phyloP scores from a whole-genome alignment of 768 basidiomycete species.

The Suillus spraguei region DNA sequence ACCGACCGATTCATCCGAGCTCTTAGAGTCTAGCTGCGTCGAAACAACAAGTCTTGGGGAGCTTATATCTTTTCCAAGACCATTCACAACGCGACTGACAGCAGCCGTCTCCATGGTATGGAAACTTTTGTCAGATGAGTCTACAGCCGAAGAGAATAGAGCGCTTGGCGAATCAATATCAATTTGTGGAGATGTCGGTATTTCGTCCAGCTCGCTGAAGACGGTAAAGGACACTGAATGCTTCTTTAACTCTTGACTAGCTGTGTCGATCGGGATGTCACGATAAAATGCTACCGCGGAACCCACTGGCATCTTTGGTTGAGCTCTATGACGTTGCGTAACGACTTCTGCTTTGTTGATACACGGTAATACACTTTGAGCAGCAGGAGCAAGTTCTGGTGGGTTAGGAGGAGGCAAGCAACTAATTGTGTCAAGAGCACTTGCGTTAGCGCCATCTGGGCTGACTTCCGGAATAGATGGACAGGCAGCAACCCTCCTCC shows the following conservation, averaged over 20 bases:
- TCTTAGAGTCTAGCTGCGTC: conserved; percentile 47
- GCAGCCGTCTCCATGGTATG: conserved; percentile 15
- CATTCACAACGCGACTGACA: conserved; percentile 17
- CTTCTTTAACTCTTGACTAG: conserved; percentile 48
- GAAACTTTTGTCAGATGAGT: conserved; percentile 14
- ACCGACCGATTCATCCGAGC: conserved; percentile 58
- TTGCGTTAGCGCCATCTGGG: conserved; percentile 16
- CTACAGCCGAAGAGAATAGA: conserved; percentile 23
- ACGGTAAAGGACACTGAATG: conserved; percentile 74
- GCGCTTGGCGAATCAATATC: conserved; percentile 25
- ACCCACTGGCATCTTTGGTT: conserved; percentile 73
- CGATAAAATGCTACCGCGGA: conserved; percentile 76
- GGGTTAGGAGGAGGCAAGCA: conserved; percentile 67
- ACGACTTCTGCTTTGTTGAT: conserved; percentile 23
- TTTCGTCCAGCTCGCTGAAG: conserved; percentile 68
- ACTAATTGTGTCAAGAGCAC: conserved; percentile 55
- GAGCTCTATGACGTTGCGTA: conserved; percentile 48
- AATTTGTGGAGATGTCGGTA: conserved; percentile 9
- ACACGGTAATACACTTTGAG: conserved; percentile 33
- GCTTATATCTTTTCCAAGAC: conserved; percentile 13
- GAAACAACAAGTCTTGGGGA: conserved; percentile 25
- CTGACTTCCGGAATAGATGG: conserved; percentile 22
- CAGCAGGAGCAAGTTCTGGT: conserved; percentile 30
- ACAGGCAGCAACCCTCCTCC: conserved; percentile 36
- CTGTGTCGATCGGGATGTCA: conserved; percentile 55